These are phyloP conservation scores for Annona squamosa DNA, from an alignment of 164 flowering plant species.

Conservation along the genomic window DNA sequence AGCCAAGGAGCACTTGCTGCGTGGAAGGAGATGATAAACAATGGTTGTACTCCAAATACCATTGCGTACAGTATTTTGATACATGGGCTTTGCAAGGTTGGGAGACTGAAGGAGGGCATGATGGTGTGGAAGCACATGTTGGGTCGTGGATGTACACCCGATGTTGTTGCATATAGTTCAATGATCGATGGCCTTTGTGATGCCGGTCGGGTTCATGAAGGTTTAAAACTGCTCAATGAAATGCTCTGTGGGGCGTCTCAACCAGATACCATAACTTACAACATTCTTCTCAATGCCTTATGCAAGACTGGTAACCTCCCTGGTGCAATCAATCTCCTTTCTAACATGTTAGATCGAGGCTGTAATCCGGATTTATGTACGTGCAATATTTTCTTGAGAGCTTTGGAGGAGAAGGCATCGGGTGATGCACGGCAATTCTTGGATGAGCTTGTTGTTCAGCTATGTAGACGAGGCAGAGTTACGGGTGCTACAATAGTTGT, in stretches of 20 bases:
- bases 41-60: constrained; percentile 32
- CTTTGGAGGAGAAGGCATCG: constrained; percentile 44
- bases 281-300: constrained; percentile 57
- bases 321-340: constrained; percentile 59
- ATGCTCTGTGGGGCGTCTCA: constrained; percentile 61
- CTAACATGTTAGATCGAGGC: constrained; percentile 56
- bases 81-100: constrained; percentile 59
- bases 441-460: constrained; percentile 62
- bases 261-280: constrained; percentile 79
- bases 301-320: constrained; percentile 46
- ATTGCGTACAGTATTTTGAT: constrained; percentile 70
- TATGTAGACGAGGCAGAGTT: constrained; percentile 42
- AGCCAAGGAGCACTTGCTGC: constrained; percentile 47
- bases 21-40: constrained; percentile 65
- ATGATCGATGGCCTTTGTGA: constrained; percentile 77
- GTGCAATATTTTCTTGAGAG: constrained; percentile 59
- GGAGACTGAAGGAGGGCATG: constrained; percentile 59
- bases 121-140: constrained; percentile 71
- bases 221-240: constrained; percentile 54
- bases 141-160: constrained; percentile 55
- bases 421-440: constrained; percentile 63
- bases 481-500: constrained; percentile 52
- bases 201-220: constrained; percentile 57
- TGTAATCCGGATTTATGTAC: constrained; percentile 73
- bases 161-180: constrained; percentile 70